These are phyloP conservation scores for Cladosporium sp. DNA, from an alignment of 2,329 filamentous ascomycete genomes.

Conservation along the genomic window DNA sequence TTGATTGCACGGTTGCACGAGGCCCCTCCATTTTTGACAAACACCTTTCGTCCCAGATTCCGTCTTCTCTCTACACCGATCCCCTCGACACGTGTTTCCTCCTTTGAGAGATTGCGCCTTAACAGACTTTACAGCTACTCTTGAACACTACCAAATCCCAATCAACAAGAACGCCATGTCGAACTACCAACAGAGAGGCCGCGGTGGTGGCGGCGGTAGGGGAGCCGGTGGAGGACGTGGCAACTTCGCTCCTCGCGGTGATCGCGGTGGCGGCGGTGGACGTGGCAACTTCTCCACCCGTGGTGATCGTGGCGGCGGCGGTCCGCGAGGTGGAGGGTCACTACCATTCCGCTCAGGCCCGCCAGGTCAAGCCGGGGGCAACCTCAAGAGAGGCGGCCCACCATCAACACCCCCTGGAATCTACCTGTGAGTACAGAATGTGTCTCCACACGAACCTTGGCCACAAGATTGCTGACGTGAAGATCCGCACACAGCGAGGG, in stretches of 20 bases:
- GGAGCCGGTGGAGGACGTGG: slow-evolving; percentile 25
- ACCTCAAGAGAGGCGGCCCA: slow-evolving; percentile 12
- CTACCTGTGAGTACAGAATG: slow-evolving; percentile 25
- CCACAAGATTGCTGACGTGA: background rate
- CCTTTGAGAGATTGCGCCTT: no score
- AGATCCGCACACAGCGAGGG: background rate
- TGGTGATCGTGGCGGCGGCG: slow-evolving; percentile 13
- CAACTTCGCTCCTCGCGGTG: slow-evolving; percentile 19
- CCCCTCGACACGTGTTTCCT: no score
- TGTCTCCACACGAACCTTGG: background rate
- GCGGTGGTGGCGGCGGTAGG: slow-evolving; percentile 29
- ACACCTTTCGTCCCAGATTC: background rate
- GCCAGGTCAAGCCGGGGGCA: slow-evolving; percentile 5
- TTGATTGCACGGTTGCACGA: background rate
- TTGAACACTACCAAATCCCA: background rate
- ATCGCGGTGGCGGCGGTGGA: slow-evolving; percentile 5
- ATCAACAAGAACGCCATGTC: background rate
- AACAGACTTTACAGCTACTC: no score
- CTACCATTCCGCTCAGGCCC: background rate
- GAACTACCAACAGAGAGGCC: slow-evolving; percentile 17
- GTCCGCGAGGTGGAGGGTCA: background rate
- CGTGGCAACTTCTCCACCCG: slow-evolving; percentile 10
- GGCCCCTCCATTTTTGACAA: background rate
- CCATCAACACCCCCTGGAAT: slow-evolving; percentile 17
- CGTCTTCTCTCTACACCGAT: background rate